Evolutionary conservation across 257 asterid species (phyloP).

Genomic region (Solanum neorickii): DNA sequence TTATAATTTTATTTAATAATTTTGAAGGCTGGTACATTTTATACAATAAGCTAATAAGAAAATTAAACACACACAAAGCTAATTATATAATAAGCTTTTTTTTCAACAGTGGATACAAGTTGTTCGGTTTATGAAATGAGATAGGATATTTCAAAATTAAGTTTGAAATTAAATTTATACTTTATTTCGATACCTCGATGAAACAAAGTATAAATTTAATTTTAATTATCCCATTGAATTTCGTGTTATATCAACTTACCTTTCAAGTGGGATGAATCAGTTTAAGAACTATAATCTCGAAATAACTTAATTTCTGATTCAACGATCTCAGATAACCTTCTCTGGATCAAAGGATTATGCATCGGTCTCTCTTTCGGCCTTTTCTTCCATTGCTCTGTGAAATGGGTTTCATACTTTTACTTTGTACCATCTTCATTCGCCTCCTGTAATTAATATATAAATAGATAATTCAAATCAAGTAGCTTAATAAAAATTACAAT

Average conservation of each 20-base stretch:
- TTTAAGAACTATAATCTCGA: too few relatives aligned
- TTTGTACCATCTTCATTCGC: neutral
- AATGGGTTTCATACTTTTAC: neutral
- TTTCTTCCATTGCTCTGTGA: neutral
- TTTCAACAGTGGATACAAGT: neutral
- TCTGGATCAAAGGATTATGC: neutral
- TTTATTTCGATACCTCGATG: rapidly evolving
- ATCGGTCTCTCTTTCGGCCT: neutral
- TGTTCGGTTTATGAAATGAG: neutral
- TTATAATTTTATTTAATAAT: neutral
- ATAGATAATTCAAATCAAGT: rapidly evolving
- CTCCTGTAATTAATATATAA: neutral
- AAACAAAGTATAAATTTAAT: neutral
- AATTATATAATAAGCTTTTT: neutral
- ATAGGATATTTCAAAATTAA: neutral
- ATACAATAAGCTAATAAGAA: neutral
- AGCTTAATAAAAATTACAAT: neutral
- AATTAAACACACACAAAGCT: neutral
- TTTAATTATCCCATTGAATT: neutral
- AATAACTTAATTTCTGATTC: neutral
- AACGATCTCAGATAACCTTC: neutral
- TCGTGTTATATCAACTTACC: neutral
- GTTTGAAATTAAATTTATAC: neutral
- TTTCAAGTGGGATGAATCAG: rapidly evolving
- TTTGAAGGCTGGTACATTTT: neutral